These are phyloP conservation scores for Alternaria triticina DNA, from an alignment of 2,329 filamentous ascomycete genomes.

Conservation along the genomic window DNA sequence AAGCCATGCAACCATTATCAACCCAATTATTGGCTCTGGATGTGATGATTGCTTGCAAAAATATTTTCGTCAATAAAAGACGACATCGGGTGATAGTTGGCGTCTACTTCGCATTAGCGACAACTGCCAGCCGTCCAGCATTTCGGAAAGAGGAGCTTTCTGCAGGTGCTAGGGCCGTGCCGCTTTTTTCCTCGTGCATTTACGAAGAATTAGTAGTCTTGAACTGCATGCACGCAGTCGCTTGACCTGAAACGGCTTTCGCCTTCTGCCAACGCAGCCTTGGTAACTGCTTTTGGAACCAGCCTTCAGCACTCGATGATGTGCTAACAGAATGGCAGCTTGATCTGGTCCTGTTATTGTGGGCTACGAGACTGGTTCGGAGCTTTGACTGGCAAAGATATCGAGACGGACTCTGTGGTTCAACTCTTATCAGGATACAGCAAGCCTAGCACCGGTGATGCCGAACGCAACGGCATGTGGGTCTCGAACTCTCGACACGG, in stretches of 20 bases:
- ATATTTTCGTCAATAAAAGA: slow-evolving; percentile 17
- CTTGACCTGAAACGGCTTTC: slow-evolving; percentile 14
- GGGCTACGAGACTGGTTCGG: slow-evolving; percentile 14
- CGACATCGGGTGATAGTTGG: slow-evolving; percentile 13
- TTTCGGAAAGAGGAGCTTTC: slow-evolving; percentile 21
- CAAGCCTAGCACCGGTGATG: slow-evolving; percentile 4
- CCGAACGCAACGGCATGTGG: slow-evolving; percentile 13
- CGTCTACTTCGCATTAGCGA: slow-evolving; percentile 31
- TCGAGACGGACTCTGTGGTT: slow-evolving; percentile 16
- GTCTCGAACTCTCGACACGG: neutral
- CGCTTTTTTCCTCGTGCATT: slow-evolving; percentile 11
- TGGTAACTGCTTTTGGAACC: neutral
- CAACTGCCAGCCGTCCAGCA: slow-evolving; percentile 20
- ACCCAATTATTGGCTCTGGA: slow-evolving; percentile 13
- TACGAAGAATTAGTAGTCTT: slow-evolving; percentile 3
- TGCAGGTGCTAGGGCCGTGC: slow-evolving; percentile 25
- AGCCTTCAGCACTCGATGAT: neutral
- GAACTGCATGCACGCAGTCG: slow-evolving; percentile 17
- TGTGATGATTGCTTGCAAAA: slow-evolving; percentile 19
- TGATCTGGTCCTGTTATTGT: neutral
- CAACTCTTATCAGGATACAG: slow-evolving; percentile 1
- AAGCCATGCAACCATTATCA: slow-evolving; percentile 16
- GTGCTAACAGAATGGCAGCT: neutral
- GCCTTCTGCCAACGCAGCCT: slow-evolving; percentile 16
- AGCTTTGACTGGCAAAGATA: slow-evolving; percentile 16